Conservation (phyloP, 352 stramenopile species). For the Globisporangium takayamanum region DNA sequence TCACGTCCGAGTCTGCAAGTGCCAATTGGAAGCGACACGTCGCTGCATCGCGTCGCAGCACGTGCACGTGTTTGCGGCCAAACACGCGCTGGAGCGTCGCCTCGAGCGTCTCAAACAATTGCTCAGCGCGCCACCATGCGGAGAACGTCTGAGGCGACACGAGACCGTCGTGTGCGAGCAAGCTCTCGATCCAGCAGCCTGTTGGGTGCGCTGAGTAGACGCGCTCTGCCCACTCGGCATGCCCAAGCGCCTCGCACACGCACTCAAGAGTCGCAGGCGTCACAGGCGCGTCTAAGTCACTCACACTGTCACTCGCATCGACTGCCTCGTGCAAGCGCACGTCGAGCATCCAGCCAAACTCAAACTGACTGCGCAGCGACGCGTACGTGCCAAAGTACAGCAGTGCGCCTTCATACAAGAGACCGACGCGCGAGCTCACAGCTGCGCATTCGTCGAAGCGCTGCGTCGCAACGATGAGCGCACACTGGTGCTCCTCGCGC, state of each 20-base stretch:
- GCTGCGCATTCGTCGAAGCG: slow-evolving; percentile 13
- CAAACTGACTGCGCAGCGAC: slow-evolving; percentile 9
- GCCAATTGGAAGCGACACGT: slow-evolving; percentile 17
- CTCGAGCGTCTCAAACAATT: slow-evolving; percentile 8
- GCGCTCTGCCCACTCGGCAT: slow-evolving; percentile 9
- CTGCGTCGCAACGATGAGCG: slow-evolving; percentile 12
- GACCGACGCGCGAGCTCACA: slow-evolving; percentile 11
- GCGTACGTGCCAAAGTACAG: slow-evolving; percentile 12
- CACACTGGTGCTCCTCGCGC: neutral
- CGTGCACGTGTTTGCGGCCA: slow-evolving; percentile 10
- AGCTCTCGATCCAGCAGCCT: slow-evolving; percentile 12
- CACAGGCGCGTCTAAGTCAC: slow-evolving; percentile 1
- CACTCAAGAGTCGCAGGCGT: neutral
- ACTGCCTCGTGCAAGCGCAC: neutral
- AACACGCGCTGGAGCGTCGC: slow-evolving; percentile 11
- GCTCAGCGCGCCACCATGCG: slow-evolving; percentile 15
- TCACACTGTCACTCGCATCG: neutral
- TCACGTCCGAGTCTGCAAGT: slow-evolving; percentile 15
- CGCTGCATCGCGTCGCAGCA: slow-evolving; percentile 13
- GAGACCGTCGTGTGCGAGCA: slow-evolving; percentile 7
- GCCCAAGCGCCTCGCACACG: slow-evolving; percentile 10
- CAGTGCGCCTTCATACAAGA: slow-evolving; percentile 16
- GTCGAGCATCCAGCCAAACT: slow-evolving; percentile 21
- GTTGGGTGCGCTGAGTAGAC: slow-evolving; percentile 11
- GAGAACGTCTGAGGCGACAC: slow-evolving; percentile 7